Conservation (phyloP, 331 rosid genomes). For the Stylosanthes scabra region DNA sequence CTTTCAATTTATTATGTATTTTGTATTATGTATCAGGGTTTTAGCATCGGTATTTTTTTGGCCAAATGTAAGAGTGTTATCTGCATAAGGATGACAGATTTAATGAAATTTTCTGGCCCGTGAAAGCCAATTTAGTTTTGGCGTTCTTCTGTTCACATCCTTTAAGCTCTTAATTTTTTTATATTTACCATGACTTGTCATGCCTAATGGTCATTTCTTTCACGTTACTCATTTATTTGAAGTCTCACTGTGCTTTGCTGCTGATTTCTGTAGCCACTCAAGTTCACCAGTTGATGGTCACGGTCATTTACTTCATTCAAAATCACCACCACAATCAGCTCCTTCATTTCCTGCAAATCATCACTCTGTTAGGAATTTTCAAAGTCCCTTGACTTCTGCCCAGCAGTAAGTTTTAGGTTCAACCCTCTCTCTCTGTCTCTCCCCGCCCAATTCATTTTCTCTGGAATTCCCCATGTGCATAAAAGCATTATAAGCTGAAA, state of each 20-base stretch:
- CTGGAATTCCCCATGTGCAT: conserved; percentile 28
- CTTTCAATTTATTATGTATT: conserved; percentile 31
- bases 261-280: conserved; percentile 36
- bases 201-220: conserved; percentile 20
- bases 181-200: conserved; percentile 21
- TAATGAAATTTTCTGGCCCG: neutral
- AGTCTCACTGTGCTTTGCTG: conserved; percentile 25
- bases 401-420: conserved; percentile 56
- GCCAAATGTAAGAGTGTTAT: conserved; percentile 21
- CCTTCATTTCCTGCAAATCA: conserved; percentile 41
- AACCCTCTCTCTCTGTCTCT: neutral
- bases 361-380: conserved; percentile 44
- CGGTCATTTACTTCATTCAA: conserved; percentile 38
- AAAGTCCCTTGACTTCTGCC: conserved; percentile 43
- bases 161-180: conserved; percentile 8
- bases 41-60: conserved; percentile 26
- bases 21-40: neutral
- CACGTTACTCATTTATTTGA: conserved; percentile 23
- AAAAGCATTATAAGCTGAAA: neutral
- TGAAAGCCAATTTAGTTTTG: conserved; percentile 26
- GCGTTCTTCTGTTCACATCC: conserved; percentile 26
- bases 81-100: neutral
- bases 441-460: conserved; percentile 6
- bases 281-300: conserved; percentile 38
- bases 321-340: conserved; percentile 38